phyloP scores from a whole-genome alignment of 495 filamentous ascomycete species.

The Trichoderma virens region DNA sequence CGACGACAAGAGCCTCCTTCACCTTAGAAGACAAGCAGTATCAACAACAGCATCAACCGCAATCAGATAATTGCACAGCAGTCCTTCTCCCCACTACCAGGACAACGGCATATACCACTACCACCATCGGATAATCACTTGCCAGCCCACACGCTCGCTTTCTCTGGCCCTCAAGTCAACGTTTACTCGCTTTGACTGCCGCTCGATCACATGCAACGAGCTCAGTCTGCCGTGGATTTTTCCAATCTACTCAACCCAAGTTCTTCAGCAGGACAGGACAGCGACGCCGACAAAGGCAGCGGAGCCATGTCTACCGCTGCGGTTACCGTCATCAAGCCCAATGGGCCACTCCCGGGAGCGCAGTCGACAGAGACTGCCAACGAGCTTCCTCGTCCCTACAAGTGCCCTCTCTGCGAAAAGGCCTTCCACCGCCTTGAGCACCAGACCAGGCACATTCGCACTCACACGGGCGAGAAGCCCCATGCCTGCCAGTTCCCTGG shows the following conservation, averaged over 20 bases:
- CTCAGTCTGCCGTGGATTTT: conserved; percentile 66
- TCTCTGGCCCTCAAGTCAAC: too few relatives aligned
- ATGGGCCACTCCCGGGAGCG: conserved; percentile 55
- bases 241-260: conserved; percentile 65
- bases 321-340: conserved; percentile 60
- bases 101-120: too few relatives aligned
- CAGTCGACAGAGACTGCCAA: conserved; percentile 41
- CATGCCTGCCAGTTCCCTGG: conserved; percentile 91
- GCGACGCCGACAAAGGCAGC: conserved; percentile 26
- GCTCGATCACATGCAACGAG: conserved; percentile 62
- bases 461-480: conserved; percentile 97
- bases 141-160: too few relatives aligned
- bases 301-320: conserved; percentile 53
- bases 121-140: too few relatives aligned
- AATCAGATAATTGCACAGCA: neutral
- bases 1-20: neutral
- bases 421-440: conserved; percentile 98
- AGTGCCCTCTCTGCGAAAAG: conserved; percentile 97
- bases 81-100: neutral
- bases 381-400: conserved; percentile 93
- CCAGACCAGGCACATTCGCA: conserved; percentile 94
- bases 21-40: neutral
- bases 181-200: conserved; percentile 12
- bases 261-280: conserved; percentile 18
- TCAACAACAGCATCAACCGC: neutral